Evolutionary conservation across 1,139 yeast species (phyloP).

Genomic region (Saccharomyces hybrid): DNA sequence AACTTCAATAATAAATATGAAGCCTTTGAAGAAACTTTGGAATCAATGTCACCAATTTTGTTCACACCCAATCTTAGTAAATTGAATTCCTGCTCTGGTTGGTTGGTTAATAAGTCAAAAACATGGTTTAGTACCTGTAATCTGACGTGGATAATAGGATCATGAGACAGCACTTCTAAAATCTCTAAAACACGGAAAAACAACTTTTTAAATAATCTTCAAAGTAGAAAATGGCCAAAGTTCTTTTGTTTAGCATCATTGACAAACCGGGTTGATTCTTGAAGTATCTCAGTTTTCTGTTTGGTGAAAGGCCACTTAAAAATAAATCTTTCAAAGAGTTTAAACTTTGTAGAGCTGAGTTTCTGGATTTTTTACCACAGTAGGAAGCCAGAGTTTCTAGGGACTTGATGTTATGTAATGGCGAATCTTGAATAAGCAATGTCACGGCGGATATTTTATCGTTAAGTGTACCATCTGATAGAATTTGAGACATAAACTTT

Average conservation of each 20-base stretch:
- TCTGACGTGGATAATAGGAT: slow-evolving; percentile 86
- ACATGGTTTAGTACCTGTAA: slow-evolving; percentile 68
- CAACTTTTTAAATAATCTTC: slow-evolving; percentile 79
- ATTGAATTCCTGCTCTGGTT: slow-evolving; percentile 96
- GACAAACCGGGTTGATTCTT: slow-evolving; percentile 61
- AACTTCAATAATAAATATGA: slow-evolving; percentile 73
- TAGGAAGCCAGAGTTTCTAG: slow-evolving; percentile 67
- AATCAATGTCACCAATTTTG: slow-evolving; percentile 87
- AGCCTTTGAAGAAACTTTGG: slow-evolving; percentile 83
- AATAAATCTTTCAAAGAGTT: slow-evolving; percentile 86
- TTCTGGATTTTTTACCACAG: slow-evolving; percentile 87
- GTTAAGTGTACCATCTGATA: slow-evolving; percentile 85
- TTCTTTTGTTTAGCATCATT: slow-evolving; percentile 42
- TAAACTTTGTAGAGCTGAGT: slow-evolving; percentile 85
- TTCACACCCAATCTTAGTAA: slow-evolving; percentile 82
- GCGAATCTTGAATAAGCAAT: slow-evolving; percentile 87
- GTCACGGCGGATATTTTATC: slow-evolving; percentile 96
- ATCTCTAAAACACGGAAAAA: slow-evolving; percentile 73
- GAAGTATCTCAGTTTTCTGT: slow-evolving; percentile 73
- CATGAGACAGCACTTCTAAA: slow-evolving; percentile 58
- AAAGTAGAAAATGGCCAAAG: slow-evolving; percentile 69
- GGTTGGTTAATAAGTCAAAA: slow-evolving; percentile 69
- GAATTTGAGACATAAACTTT: slow-evolving; percentile 81
- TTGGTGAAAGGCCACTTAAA: slow-evolving; percentile 69
- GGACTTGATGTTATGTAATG: slow-evolving; percentile 80